phyloP scores from a whole-genome alignment of 805 yeast species.

The Starmerella bombicola region DNA sequence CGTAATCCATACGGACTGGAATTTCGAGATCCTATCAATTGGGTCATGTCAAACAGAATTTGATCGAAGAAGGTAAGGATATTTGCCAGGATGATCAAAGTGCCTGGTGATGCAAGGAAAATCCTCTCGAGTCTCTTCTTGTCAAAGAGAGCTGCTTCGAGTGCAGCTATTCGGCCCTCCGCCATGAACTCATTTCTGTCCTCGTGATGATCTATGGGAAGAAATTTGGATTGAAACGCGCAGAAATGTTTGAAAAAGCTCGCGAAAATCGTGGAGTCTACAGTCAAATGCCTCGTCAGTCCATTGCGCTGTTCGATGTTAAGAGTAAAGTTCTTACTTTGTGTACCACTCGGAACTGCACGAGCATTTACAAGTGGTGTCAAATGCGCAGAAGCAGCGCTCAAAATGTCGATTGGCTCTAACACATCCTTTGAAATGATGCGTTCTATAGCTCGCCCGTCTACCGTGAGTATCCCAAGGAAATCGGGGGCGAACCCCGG shows the following conservation, averaged over 20 bases:
- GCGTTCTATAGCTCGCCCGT: neutral
- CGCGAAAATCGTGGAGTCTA: slow-evolving; percentile 30
- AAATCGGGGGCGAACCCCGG: slow-evolving; percentile 42
- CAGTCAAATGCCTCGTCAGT: slow-evolving; percentile 30
- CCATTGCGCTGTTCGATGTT: neutral
- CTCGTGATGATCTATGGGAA: slow-evolving; percentile 17
- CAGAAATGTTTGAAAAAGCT: slow-evolving; percentile 35
- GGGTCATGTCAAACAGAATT: slow-evolving; percentile 7
- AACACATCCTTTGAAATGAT: neutral
- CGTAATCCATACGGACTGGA: slow-evolving; percentile 10
- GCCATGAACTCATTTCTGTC: slow-evolving; percentile 20
- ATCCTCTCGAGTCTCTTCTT: slow-evolving; percentile 2
- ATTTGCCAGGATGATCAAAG: slow-evolving; percentile 24
- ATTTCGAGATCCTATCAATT: slow-evolving; percentile 9
- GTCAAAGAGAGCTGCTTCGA: neutral
- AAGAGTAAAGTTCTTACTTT: neutral
- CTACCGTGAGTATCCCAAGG: slow-evolving; percentile 21
- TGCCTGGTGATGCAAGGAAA: slow-evolving; percentile 25
- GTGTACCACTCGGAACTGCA: neutral
- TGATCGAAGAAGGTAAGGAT: slow-evolving; percentile 22
- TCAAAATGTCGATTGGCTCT: neutral
- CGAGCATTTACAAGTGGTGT: neutral
- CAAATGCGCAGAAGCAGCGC: neutral
- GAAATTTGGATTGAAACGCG: slow-evolving; percentile 24
- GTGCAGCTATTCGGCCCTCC: slow-evolving; percentile 5